These are phyloP conservation scores for Zygosaccharomyces bisporus DNA, from an alignment of 805 yeast genomes.

Conservation along the genomic window DNA sequence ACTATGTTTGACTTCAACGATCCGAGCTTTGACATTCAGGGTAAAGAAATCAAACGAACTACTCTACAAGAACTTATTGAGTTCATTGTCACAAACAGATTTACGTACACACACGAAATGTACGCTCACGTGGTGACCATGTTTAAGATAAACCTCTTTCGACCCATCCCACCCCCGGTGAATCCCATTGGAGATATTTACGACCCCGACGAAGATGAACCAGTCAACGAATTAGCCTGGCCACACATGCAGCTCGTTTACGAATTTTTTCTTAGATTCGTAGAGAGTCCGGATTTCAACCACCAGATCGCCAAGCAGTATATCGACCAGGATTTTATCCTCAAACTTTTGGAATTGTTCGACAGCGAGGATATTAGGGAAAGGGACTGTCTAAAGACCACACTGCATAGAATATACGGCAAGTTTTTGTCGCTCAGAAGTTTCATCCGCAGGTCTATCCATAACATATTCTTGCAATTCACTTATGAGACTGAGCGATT, in stretches of 20 bases:
- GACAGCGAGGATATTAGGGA: slow-evolving; percentile 97
- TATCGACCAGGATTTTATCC: slow-evolving; percentile 86
- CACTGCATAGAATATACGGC: slow-evolving; percentile 93
- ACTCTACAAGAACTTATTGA: slow-evolving; percentile 88
- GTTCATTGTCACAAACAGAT: slow-evolving; percentile 76
- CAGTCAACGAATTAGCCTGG: slow-evolving; percentile 95
- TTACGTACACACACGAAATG: slow-evolving; percentile 86
- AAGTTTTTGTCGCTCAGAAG: slow-evolving; percentile 86
- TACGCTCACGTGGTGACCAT: slow-evolving; percentile 82
- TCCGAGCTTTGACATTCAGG: slow-evolving; percentile 85
- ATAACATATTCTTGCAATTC: slow-evolving; percentile 88
- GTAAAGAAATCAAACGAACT: slow-evolving; percentile 85
- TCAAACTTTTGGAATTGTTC: slow-evolving; percentile 77
- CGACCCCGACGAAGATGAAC: slow-evolving; percentile 99
- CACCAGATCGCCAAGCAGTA: slow-evolving; percentile 90
- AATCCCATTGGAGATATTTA: slow-evolving; percentile 94
- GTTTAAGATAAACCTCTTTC: slow-evolving; percentile 84
- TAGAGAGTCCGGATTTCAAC: slow-evolving; percentile 92
- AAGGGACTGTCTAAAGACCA: slow-evolving; percentile 90
- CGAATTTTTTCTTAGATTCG: slow-evolving; percentile 87
- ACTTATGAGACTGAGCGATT: slow-evolving; percentile 93
- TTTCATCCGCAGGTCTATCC: slow-evolving; percentile 85
- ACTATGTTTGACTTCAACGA: slow-evolving; percentile 91
- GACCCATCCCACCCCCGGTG: slow-evolving; percentile 98
- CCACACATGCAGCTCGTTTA: slow-evolving; percentile 97